phyloP scores from a whole-genome alignment of 2,329 filamentous ascomycete genomes.

The Trichoderma gracile region DNA sequence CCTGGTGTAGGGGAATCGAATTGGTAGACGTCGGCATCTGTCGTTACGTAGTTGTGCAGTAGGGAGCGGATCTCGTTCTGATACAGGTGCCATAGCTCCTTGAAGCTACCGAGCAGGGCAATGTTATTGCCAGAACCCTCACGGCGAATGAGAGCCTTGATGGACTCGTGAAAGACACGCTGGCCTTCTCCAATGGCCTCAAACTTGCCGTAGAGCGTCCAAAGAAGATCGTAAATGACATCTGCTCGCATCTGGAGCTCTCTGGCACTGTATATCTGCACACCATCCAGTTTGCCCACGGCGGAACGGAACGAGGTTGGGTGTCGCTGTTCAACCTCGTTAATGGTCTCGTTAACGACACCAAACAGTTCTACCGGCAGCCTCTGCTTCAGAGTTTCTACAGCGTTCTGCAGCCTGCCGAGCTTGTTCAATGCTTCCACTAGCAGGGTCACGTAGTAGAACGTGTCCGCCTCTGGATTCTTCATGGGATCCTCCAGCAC shows the following conservation, averaged over 20 bases:
- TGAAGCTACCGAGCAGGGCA: constrained; percentile 81
- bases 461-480: constrained; percentile 94
- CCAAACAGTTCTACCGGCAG: constrained; percentile 91
- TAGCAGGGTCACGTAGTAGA: constrained; percentile 85
- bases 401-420: constrained; percentile 78
- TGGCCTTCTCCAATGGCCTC: constrained; percentile 96
- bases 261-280: constrained; percentile 65
- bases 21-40: constrained; percentile 75
- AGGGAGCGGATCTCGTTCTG: constrained; percentile 96
- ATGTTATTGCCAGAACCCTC: constrained; percentile 68
- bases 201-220: constrained; percentile 93
- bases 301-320: constrained; percentile 74
- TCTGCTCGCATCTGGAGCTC: constrained; percentile 77
- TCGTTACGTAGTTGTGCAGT: constrained; percentile 93
- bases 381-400: constrained; percentile 88
- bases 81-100: constrained; percentile 95
- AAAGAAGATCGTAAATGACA: constrained; percentile 87
- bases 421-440: constrained; percentile 90
- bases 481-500: constrained; percentile 85
- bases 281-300: constrained; percentile 54
- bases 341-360: constrained; percentile 92
- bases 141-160: constrained; percentile 79
- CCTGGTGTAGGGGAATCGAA: constrained; percentile 57
- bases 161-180: constrained; percentile 87
- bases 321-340: constrained; percentile 89